These are phyloP conservation scores for Corrigiola litoralis DNA, from an alignment of 179 eudicot species.

Conservation along the genomic window DNA sequence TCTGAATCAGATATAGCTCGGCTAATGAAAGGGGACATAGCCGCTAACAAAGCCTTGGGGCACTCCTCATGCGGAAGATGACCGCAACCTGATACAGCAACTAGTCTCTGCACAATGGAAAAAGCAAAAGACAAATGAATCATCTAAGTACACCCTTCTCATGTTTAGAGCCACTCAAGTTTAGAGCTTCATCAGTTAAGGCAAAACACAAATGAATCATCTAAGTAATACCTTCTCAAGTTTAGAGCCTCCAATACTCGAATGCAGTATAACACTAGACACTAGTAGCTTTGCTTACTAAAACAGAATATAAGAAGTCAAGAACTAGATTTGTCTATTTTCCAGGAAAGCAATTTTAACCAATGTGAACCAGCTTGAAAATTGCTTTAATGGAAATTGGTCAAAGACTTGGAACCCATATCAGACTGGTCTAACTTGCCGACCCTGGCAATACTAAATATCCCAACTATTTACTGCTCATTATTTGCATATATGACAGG, in stretches of 20 bases:
- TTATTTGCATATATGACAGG: no score
- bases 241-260: no score
- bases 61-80: constrained; percentile 99
- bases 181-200: neutral
- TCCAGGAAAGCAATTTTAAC: neutral
- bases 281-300: no score
- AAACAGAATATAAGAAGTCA: no score
- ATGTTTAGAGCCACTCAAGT: no score
- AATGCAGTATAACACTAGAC: no score
- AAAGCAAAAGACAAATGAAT: no score
- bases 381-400: no score
- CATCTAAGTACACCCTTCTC: no score
- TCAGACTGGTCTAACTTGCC: neutral
- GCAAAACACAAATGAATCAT: neutral
- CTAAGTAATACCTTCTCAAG: neutral
- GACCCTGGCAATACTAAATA: neutral
- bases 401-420: no score
- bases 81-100: constrained; percentile 94
- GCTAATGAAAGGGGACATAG: constrained; percentile 74
- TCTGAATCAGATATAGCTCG: constrained; percentile 39
- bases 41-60: constrained; percentile 91
- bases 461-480: no score
- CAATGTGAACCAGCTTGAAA: no score
- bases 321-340: neutral
- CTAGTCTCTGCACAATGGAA: constrained; percentile 77